These are phyloP conservation scores for Bryum argenteum DNA, from an alignment of 225 moss, liverwort and hornwort genomes.

Conservation along the genomic window DNA sequence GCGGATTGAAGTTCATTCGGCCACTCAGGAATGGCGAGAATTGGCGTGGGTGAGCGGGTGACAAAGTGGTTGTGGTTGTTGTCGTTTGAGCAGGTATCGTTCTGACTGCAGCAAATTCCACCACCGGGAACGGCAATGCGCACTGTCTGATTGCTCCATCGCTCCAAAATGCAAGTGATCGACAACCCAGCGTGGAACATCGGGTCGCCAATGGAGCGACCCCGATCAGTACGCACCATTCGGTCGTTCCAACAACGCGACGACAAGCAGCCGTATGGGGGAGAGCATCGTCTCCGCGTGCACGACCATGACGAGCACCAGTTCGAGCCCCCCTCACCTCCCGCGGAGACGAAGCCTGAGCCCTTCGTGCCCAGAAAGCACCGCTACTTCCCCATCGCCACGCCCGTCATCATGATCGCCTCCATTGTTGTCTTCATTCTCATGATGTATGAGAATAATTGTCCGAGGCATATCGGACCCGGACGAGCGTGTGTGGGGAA, in stretches of 20 bases:
- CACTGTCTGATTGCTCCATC: neutral
- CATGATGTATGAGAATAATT: slow-evolving; percentile 48
- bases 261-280: too few species aligned
- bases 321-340: slow-evolving; percentile 43
- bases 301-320: slow-evolving; percentile 53
- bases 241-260: neutral
- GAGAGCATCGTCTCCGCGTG: slow-evolving; percentile 41
- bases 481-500: slow-evolving; percentile 32
- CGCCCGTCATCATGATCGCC: slow-evolving; percentile 27
- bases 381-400: slow-evolving; percentile 32
- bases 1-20: too few species aligned
- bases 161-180: slow-evolving; percentile 1
- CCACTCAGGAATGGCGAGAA: too few species aligned
- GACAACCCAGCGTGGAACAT: slow-evolving; percentile 19
- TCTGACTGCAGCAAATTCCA: too few species aligned
- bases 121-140: neutral
- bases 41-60: too few species aligned
- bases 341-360: slow-evolving; percentile 14
- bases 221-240: slow-evolving; percentile 24
- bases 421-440: slow-evolving; percentile 44
- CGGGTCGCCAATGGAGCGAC: neutral
- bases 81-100: too few species aligned
- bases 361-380: neutral
- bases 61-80: too few species aligned
- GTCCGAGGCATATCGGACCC: neutral